phyloP scores from a whole-genome alignment of 2,329 filamentous ascomycete genomes.

The Talaromyces sp. region DNA sequence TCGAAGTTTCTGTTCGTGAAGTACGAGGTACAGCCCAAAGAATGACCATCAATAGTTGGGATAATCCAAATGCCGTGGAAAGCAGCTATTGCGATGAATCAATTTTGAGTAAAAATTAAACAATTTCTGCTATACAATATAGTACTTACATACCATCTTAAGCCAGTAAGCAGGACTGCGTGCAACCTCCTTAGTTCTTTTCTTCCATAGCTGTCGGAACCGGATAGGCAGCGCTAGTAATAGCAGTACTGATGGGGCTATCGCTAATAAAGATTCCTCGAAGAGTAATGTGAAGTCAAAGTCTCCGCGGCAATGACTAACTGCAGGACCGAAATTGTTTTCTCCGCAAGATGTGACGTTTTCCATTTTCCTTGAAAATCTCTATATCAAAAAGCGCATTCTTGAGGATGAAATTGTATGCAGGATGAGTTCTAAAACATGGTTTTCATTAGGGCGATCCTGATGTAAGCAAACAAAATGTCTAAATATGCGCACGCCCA shows the following conservation, averaged over 20 bases:
- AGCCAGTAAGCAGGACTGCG: constrained; percentile 2
- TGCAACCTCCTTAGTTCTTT: background rate
- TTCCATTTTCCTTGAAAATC: background rate
- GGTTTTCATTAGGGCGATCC: too few relatives aligned
- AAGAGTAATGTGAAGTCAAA: constrained; percentile 17
- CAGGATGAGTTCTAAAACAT: background rate
- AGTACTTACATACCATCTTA: background rate
- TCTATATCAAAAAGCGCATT: background rate
- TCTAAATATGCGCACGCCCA: background rate
- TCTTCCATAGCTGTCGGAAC: background rate
- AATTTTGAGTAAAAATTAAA: too few relatives aligned
- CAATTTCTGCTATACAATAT: too few relatives aligned
- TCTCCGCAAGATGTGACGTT: constrained; percentile 4
- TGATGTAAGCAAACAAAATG: background rate
- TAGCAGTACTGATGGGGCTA: constrained; percentile 1
- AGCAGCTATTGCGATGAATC: too few relatives aligned
- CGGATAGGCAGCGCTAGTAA: constrained; percentile 1
- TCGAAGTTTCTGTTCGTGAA: background rate
- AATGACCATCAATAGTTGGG: background rate
- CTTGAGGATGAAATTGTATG: background rate
- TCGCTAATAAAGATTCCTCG: constrained; percentile 5
- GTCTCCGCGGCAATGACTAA: background rate
- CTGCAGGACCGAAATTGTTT: constrained; percentile 2
- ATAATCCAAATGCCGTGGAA: background rate
- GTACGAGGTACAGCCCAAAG: constrained; percentile 8